These are phyloP conservation scores for Pisolithus tinctorius DNA, from an alignment of 768 basidiomycete genomes.

Conservation along the genomic window DNA sequence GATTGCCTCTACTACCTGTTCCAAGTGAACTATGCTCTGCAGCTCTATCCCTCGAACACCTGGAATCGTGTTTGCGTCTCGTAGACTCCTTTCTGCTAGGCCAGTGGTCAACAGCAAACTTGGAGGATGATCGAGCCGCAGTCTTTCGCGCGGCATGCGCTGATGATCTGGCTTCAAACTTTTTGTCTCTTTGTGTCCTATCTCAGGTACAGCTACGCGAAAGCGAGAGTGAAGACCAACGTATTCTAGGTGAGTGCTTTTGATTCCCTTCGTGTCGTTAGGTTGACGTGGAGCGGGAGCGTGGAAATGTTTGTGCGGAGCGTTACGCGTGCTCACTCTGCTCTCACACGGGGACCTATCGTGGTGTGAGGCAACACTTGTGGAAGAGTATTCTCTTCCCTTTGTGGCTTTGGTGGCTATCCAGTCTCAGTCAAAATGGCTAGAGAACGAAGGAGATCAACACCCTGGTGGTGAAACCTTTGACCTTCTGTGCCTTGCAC, in stretches of 20 bases:
- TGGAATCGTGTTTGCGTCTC: slow-evolving; percentile 51
- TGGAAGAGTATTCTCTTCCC: slow-evolving; percentile 39
- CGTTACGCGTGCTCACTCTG: slow-evolving; percentile 63
- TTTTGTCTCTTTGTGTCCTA: slow-evolving; percentile 47
- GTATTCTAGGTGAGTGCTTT: slow-evolving; percentile 12
- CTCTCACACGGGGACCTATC: slow-evolving; percentile 54
- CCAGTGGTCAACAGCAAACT: not conserved
- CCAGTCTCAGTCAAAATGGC: slow-evolving; percentile 29
- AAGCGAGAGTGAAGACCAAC: slow-evolving; percentile 7
- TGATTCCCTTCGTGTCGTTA: not conserved
- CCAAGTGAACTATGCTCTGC: slow-evolving; percentile 11
- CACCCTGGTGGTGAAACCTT: slow-evolving; percentile 34
- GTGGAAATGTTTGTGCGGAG: slow-evolving; percentile 46
- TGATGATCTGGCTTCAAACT: slow-evolving; percentile 34
- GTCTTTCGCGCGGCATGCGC: slow-evolving; percentile 5
- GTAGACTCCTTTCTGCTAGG: slow-evolving; percentile 55
- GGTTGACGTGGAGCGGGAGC: slow-evolving; percentile 18
- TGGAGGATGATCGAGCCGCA: slow-evolving; percentile 4
- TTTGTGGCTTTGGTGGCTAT: slow-evolving; percentile 44
- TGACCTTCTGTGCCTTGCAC: slow-evolving; percentile 69
- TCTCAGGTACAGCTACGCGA: slow-evolving; percentile 34
- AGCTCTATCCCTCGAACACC: slow-evolving; percentile 36
- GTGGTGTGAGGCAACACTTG: slow-evolving; percentile 51
- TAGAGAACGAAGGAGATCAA: slow-evolving; percentile 1
- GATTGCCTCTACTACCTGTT: slow-evolving; percentile 33